Percentiles rank a stretch among this genome's conserved stretches.
phyloP scores from a whole-genome alignment of 148 eudicot genomes.

The Spergularia bocconei region DNA sequence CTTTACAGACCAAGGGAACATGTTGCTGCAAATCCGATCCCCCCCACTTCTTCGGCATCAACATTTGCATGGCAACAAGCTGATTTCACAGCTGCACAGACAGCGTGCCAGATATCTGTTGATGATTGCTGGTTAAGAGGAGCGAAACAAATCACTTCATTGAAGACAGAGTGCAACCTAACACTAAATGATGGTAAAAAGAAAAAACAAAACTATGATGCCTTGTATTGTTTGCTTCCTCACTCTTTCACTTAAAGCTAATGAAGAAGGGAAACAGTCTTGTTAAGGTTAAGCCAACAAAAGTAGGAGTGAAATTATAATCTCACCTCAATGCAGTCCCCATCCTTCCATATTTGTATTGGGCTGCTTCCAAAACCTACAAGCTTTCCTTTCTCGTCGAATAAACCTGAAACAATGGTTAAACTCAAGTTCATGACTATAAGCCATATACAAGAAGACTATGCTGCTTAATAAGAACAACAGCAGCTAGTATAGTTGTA shows the following conservation, averaged over 20 bases:
- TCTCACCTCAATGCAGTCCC: slow-evolving; percentile 88
- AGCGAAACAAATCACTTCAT: slow-evolving; percentile 5
- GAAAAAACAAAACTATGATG: neutral
- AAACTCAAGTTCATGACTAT: neutral
- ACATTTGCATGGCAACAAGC: slow-evolving; percentile 79
- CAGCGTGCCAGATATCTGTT: slow-evolving; percentile 98
- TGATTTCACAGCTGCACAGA: slow-evolving; percentile 89
- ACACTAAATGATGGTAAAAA: neutral
- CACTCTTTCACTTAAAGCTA: neutral
- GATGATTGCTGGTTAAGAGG: slow-evolving; percentile 83
- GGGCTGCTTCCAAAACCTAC: slow-evolving; percentile 85
- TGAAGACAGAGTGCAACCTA: neutral
- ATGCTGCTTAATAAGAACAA: neutral
- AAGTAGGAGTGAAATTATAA: neutral
- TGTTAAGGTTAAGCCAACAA: neutral
- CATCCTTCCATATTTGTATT: slow-evolving; percentile 97
- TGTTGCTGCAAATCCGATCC: slow-evolving; percentile 97
- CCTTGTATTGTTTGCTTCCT: neutral
- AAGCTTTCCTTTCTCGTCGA: slow-evolving; percentile 76
- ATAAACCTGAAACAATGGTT: slow-evolving; percentile 56
- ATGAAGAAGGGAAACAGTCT: neutral
- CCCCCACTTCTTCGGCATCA: slow-evolving; percentile 65
- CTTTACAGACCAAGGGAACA: slow-evolving; percentile 86
- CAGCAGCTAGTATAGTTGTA: no score
- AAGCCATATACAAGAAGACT: neutral